Base-by-base conservation (phyloP, 2,329 filamentous ascomycete species). In the Pseudocercospora pini-densiflorae region DNA sequence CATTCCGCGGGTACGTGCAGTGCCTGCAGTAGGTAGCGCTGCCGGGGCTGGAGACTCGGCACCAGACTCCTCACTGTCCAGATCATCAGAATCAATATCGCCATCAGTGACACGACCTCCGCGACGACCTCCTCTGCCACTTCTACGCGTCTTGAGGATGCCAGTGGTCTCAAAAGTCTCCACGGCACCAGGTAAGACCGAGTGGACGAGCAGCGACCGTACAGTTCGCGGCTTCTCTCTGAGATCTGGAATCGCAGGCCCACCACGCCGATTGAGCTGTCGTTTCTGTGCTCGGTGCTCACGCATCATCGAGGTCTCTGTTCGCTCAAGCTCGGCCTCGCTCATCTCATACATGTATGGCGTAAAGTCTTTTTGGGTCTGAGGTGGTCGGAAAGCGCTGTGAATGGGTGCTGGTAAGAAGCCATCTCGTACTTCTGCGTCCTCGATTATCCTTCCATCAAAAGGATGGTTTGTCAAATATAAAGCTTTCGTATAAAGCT, bases 401-500 rank as follows among this genome's bases (percentile, higher is more conserved):
- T 89, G 87, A 45, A 98, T 81, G 0, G 95, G 95, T 2, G 93
- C 93, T 27, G 92, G 90, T 36, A 98, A 83, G 80, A 99, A 96
- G 63, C 92, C 90, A 62, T 91, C 85, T 65, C 92, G 88, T 27
- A 99, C 86, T 76, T 99, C 95, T 5, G 93, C 88, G 76, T 99
- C 95, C 72, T 98, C 95, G 23, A 98, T 87, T 2, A 93, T 93
- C 40, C 95, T 88, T 59, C 95, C 95, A 77, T 99, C 95, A 75
- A 99, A 99, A 27, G 93, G 90, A 81, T 99, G 94, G 2, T 94
- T 93, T 61, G 96, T 88, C 74, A 95, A 92, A 80, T 97, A 98
- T 67, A 99, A 83, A 75, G 93, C 96, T 77, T 93, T 91, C 5
- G 93, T 96, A 78, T 97, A 99, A 31, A 98, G 87, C 77, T 99